Evolutionary conservation across 306 rosid species (phyloP).

Genomic region (Vigna reflexopilosa): DNA sequence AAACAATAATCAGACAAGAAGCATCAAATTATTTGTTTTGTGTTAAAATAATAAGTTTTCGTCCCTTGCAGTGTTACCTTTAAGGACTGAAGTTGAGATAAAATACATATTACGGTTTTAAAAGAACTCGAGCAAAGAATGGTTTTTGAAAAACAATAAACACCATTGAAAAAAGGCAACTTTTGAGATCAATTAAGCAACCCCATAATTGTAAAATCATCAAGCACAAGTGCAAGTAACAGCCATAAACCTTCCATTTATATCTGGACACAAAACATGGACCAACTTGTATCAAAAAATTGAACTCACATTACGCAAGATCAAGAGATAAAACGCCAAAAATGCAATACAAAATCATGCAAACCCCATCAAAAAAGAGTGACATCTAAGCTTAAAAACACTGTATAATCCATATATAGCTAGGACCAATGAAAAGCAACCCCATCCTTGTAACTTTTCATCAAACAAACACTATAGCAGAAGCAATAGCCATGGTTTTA

Average conservation of each 20-base stretch:
- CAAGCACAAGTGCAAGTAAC: not conserved
- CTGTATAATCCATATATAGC: not conserved
- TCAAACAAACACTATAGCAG: not conserved
- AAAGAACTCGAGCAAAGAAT: not conserved
- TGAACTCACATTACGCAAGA: constrained; percentile 52
- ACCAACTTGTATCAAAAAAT: constrained; percentile 33
- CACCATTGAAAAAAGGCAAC: not conserved
- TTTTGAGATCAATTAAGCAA: not conserved
- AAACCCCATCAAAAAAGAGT: constrained; percentile 5
- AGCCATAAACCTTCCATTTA: not conserved
- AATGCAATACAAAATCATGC: not conserved
- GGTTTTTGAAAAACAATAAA: not conserved
- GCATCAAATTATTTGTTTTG: not conserved
- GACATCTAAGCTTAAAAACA: not conserved
- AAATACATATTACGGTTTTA: not conserved
- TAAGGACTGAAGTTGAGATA: not conserved
- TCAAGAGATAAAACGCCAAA: constrained; percentile 5
- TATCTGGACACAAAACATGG: not conserved
- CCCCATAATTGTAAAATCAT: constrained; percentile 12
- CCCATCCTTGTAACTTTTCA: constrained; percentile 9
- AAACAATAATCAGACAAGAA: constrained; percentile 1
- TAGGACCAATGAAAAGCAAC: not conserved
- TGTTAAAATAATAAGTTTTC: not conserved
- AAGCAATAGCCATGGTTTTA: not conserved
- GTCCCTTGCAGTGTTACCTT: not conserved